These are phyloP conservation scores for Rhododendron kiyosumense DNA, from an alignment of 148 eudicot genomes.

Conservation along the genomic window DNA sequence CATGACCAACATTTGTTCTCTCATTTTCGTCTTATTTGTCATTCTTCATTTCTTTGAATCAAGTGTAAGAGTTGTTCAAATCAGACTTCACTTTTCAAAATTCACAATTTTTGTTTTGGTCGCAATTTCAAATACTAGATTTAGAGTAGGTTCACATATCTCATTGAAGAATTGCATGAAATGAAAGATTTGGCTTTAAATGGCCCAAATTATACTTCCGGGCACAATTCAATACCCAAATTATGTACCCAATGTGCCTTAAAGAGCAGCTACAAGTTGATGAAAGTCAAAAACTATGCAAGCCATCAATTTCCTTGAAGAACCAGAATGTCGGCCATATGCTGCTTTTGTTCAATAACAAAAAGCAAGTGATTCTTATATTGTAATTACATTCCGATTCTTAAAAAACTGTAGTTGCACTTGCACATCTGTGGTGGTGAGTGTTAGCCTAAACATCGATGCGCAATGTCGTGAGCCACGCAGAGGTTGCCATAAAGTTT, in stretches of 20 bases:
- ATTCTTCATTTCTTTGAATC: background rate
- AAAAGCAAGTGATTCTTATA: background rate
- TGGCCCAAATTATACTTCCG: background rate
- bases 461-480: background rate
- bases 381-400: background rate
- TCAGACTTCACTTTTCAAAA: background rate
- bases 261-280: background rate
- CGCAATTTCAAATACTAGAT: background rate
- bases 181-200: background rate
- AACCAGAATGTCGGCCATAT: background rate
- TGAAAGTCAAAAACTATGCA: background rate
- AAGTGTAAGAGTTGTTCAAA: background rate
- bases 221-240: background rate
- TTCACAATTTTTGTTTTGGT: background rate
- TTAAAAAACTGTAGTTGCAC: background rate
- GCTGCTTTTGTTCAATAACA: background rate
- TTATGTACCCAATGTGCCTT: background rate
- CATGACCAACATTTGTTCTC: background rate
- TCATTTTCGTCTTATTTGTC: background rate
- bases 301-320: background rate
- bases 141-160: background rate
- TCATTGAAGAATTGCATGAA: background rate
- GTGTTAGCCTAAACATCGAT: background rate
- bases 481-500: background rate
- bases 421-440: background rate